These are phyloP conservation scores for Waltergamsia citrina DNA, from an alignment of 2,329 filamentous ascomycete genomes.

Conservation along the genomic window DNA sequence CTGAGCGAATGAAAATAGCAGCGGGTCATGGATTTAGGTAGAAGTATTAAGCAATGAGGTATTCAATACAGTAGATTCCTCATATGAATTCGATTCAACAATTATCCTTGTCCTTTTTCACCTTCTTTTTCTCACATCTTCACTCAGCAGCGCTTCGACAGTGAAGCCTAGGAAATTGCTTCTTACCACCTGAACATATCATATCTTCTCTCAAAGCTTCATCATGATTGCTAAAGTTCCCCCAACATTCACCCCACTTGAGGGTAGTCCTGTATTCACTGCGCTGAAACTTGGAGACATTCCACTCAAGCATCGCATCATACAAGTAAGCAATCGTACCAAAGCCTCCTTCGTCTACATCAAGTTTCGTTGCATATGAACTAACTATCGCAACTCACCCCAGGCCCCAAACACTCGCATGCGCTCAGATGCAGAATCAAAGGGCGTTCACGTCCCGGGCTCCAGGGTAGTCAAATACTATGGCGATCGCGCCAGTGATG, in stretches of 20 bases:
- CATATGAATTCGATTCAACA: no score
- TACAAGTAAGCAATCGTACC: conserved; percentile 16
- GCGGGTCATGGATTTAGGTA: no score
- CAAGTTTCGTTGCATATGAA: not conserved
- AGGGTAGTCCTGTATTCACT: conserved; percentile 20
- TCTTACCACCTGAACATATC: no score
- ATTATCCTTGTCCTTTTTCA: no score
- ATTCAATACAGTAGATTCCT: no score
- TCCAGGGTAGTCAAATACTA: conserved; percentile 17
- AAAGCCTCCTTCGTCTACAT: not conserved
- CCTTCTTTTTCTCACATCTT: not conserved
- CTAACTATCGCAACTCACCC: not conserved
- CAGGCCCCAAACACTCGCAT: conserved; percentile 13
- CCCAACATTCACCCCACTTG: conserved; percentile 8
- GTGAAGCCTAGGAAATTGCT: no score
- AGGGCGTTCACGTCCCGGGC: conserved; percentile 21
- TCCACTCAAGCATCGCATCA: conserved; percentile 23
- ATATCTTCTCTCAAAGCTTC: no score
- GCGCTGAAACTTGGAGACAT: conserved; percentile 21
- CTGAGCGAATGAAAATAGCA: no score
- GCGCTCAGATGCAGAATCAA: conserved; percentile 17
- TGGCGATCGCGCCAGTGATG: conserved; percentile 19
- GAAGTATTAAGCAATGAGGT: no score
- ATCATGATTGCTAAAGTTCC: no score
- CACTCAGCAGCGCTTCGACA: no score